Evolutionary conservation across 352 stramenopile species (phyloP), one percentile per base, ranked within the genome.

Genomic region (Phytophthora ramorum): DNA sequence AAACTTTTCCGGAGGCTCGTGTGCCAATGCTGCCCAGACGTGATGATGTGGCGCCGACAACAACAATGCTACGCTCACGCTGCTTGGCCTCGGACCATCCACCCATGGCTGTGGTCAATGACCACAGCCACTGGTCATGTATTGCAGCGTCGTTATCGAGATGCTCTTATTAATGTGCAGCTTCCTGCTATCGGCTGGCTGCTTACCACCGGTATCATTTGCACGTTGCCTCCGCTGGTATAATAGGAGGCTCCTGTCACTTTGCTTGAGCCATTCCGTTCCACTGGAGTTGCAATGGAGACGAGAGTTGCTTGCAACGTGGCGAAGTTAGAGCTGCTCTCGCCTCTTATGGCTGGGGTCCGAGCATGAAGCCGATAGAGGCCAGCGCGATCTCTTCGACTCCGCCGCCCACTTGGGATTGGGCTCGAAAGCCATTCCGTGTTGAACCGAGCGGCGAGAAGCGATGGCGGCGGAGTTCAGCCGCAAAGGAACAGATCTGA

Each of bases 41-140:
- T 44, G n/a, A 3, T 41, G 28, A 51, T 37, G 43, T 35, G 44
- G 12, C 9, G 9, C 20, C 43, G 22, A 26, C 43, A 12, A 58
- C 56, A 12, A 70, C 63, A 61, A 70, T 58, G 35, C 63, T 43
- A 70, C 62, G 55, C 45, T 69, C 19, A 19, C 44, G 32, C 34
- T 55, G 43, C 44, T 37, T 54, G 50, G 51, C 8, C 56, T 65
- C 30, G 47, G 35, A 55, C 47, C 63, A 66, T 65, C 63, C 61
- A 58, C 37, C 45, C 30, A 47, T 47, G 26, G 38, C 30, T 53
- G 47, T 13, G 43, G 14, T n/a, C n/a, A n/a, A n/a, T n/a, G n/a
- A n/a, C n/a, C n/a, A n/a, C n/a, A n/a, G n/a, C n/a, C n/a, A n/a
- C n/a, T n/a, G n/a, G n/a, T 50, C 20, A 46, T 49, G 26, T 30